Conservation (phyloP, 371 early-diverging fungal genomes). For the Mortierella sp. region DNA sequence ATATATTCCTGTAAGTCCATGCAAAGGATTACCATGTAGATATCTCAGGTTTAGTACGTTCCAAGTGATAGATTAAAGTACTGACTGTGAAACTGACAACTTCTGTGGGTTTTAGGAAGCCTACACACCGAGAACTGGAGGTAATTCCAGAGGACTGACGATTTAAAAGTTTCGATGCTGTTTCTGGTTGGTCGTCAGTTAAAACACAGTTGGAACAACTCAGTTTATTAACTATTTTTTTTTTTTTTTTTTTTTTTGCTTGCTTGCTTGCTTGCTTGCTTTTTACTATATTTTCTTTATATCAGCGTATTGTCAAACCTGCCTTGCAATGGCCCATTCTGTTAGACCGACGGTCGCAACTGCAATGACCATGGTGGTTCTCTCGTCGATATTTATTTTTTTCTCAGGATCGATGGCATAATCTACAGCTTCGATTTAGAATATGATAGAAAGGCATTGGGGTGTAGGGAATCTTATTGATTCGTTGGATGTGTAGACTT, state of each 20-base stretch:
- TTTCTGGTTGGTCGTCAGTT: too few species aligned
- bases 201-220: neutral
- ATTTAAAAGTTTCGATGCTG: too few species aligned
- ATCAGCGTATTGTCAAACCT: constrained; percentile 25
- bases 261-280: too few species aligned
- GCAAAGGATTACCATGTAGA: neutral
- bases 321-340: neutral
- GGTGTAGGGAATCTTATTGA: too few species aligned
- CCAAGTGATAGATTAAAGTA: neutral
- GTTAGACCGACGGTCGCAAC: too few species aligned
- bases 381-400: too few species aligned
- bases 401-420: too few species aligned
- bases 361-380: too few species aligned
- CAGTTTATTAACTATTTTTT: neutral
- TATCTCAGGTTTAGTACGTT: neutral
- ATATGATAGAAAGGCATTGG: too few species aligned
- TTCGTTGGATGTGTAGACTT: too few species aligned
- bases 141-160: constrained; percentile 7
- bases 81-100: neutral
- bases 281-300: neutral
- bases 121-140: constrained; percentile 43
- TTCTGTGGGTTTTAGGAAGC: constrained; percentile 22
- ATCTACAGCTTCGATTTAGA: too few species aligned
- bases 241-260: neutral
- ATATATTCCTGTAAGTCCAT: constrained; percentile 30